Conservation (phyloP, 768 basidiomycete species). For the Suillus spraguei region DNA sequence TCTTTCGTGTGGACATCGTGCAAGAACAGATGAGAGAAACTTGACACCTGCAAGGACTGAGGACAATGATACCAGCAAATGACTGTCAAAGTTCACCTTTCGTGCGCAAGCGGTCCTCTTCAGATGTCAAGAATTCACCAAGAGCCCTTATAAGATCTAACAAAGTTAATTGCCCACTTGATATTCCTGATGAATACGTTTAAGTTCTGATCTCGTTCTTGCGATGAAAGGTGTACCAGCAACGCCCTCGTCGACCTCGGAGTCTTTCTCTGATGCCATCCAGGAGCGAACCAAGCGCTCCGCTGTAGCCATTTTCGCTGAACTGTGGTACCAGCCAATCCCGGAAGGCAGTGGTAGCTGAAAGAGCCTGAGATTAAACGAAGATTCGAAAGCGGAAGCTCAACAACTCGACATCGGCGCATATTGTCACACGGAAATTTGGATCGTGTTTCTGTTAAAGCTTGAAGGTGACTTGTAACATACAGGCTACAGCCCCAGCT, state of each 20-base stretch:
- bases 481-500: background rate
- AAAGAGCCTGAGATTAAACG: background rate
- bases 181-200: constrained; percentile 43
- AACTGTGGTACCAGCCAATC: background rate
- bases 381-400: constrained; percentile 6
- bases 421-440: constrained; percentile 6
- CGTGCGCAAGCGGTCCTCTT: constrained; percentile 74
- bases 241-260: constrained; percentile 60
- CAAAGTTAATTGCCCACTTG: constrained; percentile 58
- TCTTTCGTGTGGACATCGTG: constrained; percentile 56
- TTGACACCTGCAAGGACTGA: constrained; percentile 65
- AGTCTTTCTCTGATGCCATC: constrained; percentile 65
- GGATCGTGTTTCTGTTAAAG: background rate
- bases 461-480: background rate
- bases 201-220: constrained; percentile 39
- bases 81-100: constrained; percentile 59
- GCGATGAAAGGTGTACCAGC: constrained; percentile 48
- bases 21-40: constrained; percentile 75
- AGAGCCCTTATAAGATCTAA: constrained; percentile 84
- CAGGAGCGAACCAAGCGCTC: constrained; percentile 69
- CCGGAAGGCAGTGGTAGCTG: background rate
- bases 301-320: constrained; percentile 39
- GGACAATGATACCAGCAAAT: constrained; percentile 6
- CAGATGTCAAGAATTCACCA: constrained; percentile 86
- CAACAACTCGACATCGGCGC: constrained; percentile 12